Percentiles rank a stretch among this genome's conserved stretches.
These are phyloP conservation scores for Penicillium cinerascens DNA, from an alignment of 495 filamentous ascomycete species.

Conservation along the genomic window DNA sequence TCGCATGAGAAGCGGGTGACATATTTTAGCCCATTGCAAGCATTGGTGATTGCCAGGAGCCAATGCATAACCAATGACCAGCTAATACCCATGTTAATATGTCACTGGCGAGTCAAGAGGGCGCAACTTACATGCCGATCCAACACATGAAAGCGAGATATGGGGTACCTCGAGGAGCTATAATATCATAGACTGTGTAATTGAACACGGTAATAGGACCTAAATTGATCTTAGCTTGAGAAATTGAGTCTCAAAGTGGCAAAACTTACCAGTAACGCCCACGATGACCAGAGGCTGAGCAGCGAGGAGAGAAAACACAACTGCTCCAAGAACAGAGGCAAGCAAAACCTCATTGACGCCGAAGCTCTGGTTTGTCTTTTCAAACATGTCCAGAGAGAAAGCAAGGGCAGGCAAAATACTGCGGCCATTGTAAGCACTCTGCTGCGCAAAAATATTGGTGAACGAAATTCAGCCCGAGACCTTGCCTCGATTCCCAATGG, in stretches of 20 bases:
- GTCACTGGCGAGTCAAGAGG: background rate
- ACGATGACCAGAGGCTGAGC: constrained; percentile 85
- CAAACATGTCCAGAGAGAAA: constrained; percentile 83
- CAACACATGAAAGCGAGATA: constrained; percentile 84
- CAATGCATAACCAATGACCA: constrained; percentile 82
- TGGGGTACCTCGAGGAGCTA: constrained; percentile 62
- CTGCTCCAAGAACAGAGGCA: constrained; percentile 70
- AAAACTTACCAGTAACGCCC: constrained; percentile 68
- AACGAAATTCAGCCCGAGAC: background rate
- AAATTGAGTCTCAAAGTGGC: background rate
- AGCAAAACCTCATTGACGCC: constrained; percentile 84
- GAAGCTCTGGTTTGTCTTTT: constrained; percentile 73
- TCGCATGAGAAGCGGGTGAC: constrained; percentile 85
- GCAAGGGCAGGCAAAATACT: constrained; percentile 80
- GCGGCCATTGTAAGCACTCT: constrained; percentile 7
- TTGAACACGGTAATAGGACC: constrained; percentile 85
- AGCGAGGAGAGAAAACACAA: constrained; percentile 71
- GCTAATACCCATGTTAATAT: constrained; percentile 24
- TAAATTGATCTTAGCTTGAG: constrained; percentile 17
- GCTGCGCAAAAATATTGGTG: constrained; percentile 2
- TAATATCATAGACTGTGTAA: constrained; percentile 83
- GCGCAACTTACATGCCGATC: constrained; percentile 62
- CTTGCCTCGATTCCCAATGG: background rate
- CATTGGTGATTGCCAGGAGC: constrained; percentile 73
- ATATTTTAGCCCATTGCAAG: constrained; percentile 74